Percentiles rank a stretch among this genome's conserved stretches.
Conservation (phyloP, 768 basidiomycete genomes). For the Amanita pseudoporphyria region DNA sequence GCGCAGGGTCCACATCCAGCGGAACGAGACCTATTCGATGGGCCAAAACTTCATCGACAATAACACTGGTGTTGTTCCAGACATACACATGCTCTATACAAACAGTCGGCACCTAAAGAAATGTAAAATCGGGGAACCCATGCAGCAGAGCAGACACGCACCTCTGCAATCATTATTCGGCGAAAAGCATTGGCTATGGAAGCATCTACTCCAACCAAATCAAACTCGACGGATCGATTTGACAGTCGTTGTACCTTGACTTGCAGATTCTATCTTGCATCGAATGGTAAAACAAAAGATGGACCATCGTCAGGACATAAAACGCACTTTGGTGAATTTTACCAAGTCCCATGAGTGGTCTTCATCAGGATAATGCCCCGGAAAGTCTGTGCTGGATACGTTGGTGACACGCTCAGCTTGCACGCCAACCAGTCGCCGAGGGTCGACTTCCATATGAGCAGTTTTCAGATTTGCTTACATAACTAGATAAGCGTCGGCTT, state of each 20-base stretch:
- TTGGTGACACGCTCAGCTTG: conserved; percentile 64
- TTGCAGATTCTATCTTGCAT: conserved; percentile 50
- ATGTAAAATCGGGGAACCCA: background rate
- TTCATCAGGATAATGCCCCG: conserved; percentile 80
- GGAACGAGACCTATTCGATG: conserved; percentile 92
- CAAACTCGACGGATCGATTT: conserved; percentile 82
- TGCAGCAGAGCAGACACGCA: conserved; percentile 22
- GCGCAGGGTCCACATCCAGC: conserved; percentile 72
- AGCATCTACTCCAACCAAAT: conserved; percentile 91
- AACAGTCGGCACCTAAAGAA: conserved; percentile 73
- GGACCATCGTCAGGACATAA: conserved; percentile 8
- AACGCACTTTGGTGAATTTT: conserved; percentile 66
- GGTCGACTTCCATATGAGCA: too few relatives aligned
- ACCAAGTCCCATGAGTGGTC: conserved; percentile 78
- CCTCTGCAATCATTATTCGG: conserved; percentile 91
- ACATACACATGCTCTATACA: conserved; percentile 87
- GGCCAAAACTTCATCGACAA: conserved; percentile 89
- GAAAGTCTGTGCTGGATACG: conserved; percentile 85
- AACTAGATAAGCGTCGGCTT: too few relatives aligned
- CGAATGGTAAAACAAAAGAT: conserved; percentile 8
- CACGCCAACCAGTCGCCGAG: conserved; percentile 54
- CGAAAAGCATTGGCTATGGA: conserved; percentile 93
- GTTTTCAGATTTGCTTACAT: too few relatives aligned
- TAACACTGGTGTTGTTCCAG: conserved; percentile 91
- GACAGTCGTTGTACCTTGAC: conserved; percentile 75